Base-by-base conservation (phyloP, 805 yeast species). In the Spathaspora hagerdaliae region DNA sequence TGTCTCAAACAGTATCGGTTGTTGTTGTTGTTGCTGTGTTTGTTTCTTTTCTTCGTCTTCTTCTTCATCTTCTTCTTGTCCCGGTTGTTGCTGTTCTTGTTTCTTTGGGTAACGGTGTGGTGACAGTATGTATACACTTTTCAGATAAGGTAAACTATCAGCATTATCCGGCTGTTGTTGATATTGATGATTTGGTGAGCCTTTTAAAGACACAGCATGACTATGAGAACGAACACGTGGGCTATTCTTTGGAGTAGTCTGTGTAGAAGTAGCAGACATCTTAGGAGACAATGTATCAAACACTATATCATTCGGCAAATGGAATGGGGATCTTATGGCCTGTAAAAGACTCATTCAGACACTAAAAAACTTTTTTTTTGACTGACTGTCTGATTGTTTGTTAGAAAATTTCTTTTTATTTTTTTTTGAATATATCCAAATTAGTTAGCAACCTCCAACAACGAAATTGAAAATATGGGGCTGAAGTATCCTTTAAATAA, bases 211-310 rank as follows among this genome's bases (percentile, higher is more conserved):
- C n/a, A n/a, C 26, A 19, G 10, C 6, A 10, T 24, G 36, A 39
- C 15, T 9, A 15, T n/a, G 29, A 27, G 33, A 26, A 15, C 29
- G 34, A 24, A 14, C 11, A 12, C 13, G 32, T 15, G 45, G 45
- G 31, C 45, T 42, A 34, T 31, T 29, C 27, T 41, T 45, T 15
- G 48, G 48, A 24, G 48, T 41, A 29, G 45, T 38, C 35, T 29
- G 41, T 24, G 34, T 45, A 9, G 48, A 41, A 5, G 45, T 41
- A 24, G 48, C 38, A n/a, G 45, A 45, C 48, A 45, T 45, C 27
- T 35, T 45, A 6, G 37, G 39, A 6, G 40, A 39, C 9, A 27
- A 15, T 12, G 36, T 43, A 36, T 42, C 39, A 34, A 36, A 42
- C n/a, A 42, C 36, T 27, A 38, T 36, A 29, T 42, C 45, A 42